Percentiles rank a stretch among this genome's conserved stretches.
These are phyloP conservation scores for Lentinus brumalis DNA, from an alignment of 768 basidiomycete species.

Conservation along the genomic window DNA sequence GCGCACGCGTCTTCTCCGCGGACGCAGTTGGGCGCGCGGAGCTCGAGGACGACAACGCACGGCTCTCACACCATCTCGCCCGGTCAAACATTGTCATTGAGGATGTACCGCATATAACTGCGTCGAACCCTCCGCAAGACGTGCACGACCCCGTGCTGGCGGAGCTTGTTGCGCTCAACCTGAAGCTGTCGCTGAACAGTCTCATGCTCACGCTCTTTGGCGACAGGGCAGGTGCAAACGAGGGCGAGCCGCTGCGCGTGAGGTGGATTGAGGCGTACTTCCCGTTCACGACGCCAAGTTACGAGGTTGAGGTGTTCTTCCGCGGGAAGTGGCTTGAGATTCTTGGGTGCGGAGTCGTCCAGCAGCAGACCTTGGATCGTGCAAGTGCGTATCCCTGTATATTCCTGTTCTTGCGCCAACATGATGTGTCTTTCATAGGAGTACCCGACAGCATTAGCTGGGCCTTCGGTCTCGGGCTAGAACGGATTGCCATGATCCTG, in stretches of 20 bases:
- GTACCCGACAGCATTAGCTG: slow-evolving; percentile 87
- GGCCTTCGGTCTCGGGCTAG: slow-evolving; percentile 97
- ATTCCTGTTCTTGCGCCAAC: neutral
- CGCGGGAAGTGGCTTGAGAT: slow-evolving; percentile 97
- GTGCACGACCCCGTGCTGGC: slow-evolving; percentile 76
- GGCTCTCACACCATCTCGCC: slow-evolving; percentile 59
- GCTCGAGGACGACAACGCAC: slow-evolving; percentile 71
- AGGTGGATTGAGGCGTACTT: slow-evolving; percentile 99
- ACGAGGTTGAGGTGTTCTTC: slow-evolving; percentile 97
- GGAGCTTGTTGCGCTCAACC: slow-evolving; percentile 73
- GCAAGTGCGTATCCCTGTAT: slow-evolving; percentile 60
- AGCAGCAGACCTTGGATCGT: slow-evolving; percentile 84
- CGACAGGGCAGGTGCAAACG: slow-evolving; percentile 47
- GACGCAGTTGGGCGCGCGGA: slow-evolving; percentile 58
- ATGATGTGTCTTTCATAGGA: slow-evolving; percentile 41
- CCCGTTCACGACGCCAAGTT: slow-evolving; percentile 97
- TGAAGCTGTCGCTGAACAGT: slow-evolving; percentile 89
- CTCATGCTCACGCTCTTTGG: slow-evolving; percentile 85
- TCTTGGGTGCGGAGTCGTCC: slow-evolving; percentile 89
- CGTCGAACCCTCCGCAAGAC: slow-evolving; percentile 79
- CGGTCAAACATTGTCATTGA: slow-evolving; percentile 82
- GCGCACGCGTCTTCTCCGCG: slow-evolving; percentile 77
- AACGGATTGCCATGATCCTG: slow-evolving; percentile 97
- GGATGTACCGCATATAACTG: slow-evolving; percentile 74
- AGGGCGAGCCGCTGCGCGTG: slow-evolving; percentile 76